Conservation (phyloP, 2,329 filamentous ascomycete genomes). For the Pyricularia sp. region DNA sequence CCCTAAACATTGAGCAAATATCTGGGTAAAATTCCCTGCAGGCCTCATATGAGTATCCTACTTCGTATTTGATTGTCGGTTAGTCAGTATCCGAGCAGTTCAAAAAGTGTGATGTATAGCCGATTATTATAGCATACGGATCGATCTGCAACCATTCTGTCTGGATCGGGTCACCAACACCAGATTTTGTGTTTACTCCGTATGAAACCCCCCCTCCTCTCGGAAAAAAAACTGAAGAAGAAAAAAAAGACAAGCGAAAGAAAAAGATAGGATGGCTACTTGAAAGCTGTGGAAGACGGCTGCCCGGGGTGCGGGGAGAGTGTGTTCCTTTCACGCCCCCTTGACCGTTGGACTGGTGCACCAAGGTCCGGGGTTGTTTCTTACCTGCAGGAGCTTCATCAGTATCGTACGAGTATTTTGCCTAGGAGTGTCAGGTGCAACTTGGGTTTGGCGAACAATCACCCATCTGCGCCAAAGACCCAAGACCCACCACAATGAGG, state of each 20-base stretch:
- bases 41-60: not conserved
- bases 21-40: not conserved
- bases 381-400: not conserved
- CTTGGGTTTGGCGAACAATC: not conserved
- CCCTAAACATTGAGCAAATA: not conserved
- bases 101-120: not conserved
- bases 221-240: not conserved
- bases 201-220: too few species aligned
- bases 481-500: not conserved
- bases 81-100: not conserved
- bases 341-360: not conserved
- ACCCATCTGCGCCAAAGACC: not conserved
- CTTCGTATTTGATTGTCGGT: not conserved
- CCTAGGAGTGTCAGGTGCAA: not conserved
- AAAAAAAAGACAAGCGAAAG: not conserved
- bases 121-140: not conserved
- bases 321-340: not conserved
- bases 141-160: not conserved
- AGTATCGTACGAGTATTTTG: not conserved
- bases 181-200: not conserved
- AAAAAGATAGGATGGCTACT: not conserved
- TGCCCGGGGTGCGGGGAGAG: not conserved
- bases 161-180: not conserved
- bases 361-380: not conserved
- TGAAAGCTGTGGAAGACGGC: not conserved